Percentiles rank a stretch among this genome's conserved stretches.
phyloP scores from a whole-genome alignment of 2,329 filamentous ascomycete species.

The Phyllosticta capitalensis region DNA sequence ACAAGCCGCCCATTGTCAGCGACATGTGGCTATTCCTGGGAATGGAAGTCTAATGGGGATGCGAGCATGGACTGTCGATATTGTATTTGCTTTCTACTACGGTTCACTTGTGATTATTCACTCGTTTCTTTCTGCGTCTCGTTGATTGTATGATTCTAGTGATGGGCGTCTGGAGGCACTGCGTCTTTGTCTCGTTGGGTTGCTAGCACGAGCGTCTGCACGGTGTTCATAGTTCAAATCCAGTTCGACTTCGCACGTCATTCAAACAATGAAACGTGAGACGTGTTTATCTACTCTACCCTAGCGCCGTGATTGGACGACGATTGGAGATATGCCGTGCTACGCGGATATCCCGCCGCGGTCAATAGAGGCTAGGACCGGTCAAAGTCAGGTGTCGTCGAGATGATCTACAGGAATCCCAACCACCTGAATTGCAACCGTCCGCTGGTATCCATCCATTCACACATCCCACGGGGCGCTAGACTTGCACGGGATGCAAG shows the following conservation, averaged over 20 bases:
- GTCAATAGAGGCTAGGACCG: background rate
- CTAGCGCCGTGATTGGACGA: background rate
- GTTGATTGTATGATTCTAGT: background rate
- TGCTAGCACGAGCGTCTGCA: background rate
- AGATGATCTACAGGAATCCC: background rate
- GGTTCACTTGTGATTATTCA: background rate
- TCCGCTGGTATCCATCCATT: background rate
- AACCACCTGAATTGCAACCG: background rate
- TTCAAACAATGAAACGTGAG: too few species aligned
- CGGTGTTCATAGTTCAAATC: background rate
- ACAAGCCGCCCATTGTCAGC: constrained; percentile 56
- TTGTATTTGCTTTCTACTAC: background rate
- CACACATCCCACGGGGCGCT: background rate
- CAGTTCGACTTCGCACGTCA: background rate
- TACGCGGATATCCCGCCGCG: background rate
- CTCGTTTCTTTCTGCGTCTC: background rate
- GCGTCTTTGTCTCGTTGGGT: background rate
- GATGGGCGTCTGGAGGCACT: background rate
- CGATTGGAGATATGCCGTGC: background rate
- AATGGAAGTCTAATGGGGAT: constrained; percentile 61
- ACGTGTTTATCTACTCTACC: background rate
- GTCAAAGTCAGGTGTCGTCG: background rate
- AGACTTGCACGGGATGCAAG: background rate
- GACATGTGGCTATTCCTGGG: constrained; percentile 75
- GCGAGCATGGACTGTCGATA: background rate